A percentile compares a stretch with the other conserved stretches of the same genome.
Conservation (phyloP, 306 rosid species). For the Delonix regia region DNA sequence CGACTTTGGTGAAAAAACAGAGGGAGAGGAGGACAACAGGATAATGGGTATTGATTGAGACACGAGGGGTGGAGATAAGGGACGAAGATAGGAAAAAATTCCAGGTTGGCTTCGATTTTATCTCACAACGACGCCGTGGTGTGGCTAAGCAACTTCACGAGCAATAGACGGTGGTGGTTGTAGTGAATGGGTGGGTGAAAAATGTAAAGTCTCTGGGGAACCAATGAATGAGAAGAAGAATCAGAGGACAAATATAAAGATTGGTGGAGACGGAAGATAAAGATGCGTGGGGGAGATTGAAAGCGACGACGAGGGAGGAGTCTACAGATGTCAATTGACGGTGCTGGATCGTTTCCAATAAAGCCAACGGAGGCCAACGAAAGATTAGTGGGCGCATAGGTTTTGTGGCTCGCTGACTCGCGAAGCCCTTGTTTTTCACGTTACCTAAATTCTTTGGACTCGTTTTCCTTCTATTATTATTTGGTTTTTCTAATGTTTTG, state of each 20-base stretch:
- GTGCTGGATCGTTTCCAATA: background rate
- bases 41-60: constrained; percentile 16
- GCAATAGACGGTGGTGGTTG: background rate
- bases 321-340: background rate
- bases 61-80: constrained; percentile 30
- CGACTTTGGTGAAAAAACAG: constrained; percentile 39
- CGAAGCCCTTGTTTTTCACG: background rate
- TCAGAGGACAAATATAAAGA: background rate
- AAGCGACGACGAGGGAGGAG: background rate
- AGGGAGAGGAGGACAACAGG: constrained; percentile 32
- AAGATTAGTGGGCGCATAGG: background rate
- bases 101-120: background rate
- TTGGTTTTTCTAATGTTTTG: background rate
- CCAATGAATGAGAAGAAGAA: constrained; percentile 13
- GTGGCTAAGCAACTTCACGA: background rate
- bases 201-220: background rate
- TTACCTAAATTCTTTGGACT: background rate
- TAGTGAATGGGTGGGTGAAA: background rate
- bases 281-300: background rate
- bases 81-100: background rate
- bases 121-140: constrained; percentile 27
- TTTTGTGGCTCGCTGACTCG: background rate
- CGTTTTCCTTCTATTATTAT: background rate
- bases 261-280: background rate
- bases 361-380: background rate